Evolutionary conservation across 2,329 filamentous ascomycete genomes (phyloP), one percentile per base, ranked within the genome.

Genomic region (Diaporthe caulivora): DNA sequence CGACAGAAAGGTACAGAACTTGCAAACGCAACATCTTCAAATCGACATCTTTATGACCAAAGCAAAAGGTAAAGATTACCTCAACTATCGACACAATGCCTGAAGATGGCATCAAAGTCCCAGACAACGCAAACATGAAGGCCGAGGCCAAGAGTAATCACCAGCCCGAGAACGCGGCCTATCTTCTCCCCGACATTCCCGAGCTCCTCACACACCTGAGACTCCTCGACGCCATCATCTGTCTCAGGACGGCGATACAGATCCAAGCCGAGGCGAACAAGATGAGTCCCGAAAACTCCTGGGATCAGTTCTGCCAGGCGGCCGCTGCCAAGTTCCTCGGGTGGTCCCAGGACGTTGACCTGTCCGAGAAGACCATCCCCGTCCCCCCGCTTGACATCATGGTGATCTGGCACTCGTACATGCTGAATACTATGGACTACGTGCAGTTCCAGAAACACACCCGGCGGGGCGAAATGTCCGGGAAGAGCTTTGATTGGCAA

Each of bases 331-430:
- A 60, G 18, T 70, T 70, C 51, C n/a, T 58, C 26, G 31, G 29
- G 3, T 70, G 68, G 68, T 40, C 54, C 24, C 9, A 51, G 42
- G 49, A 60, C 9, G 54, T 70, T 29, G 68, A 70, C n/a, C 21
- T 49, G n/a, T 70, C 54, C 11, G 15, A 29, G 5, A 18, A 58
- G 54, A 70, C 15, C 26, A 51, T 70, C 17, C 21, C 29, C 17
- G 26, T 49, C 3, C 68, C 68, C 9, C 29, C 54, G 3, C 42
- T 70, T 34, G 54, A 60, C 34, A 37, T 70, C 15, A 29, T 70
- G 7, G 60, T 70, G 54, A 37, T 70, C 4, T 70, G 68, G 68
- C 68, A 70, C n/a, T 58, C 68, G 2, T 70, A 60, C 40, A 70
- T 70, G 42, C 18, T 70, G 6, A 70, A 70, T 21, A 57, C 68